Percentiles rank a stretch among this genome's conserved stretches.
These are phyloP conservation scores for Blepharisma undulans DNA, from an alignment of 169 alveolate species.

Conservation along the genomic window DNA sequence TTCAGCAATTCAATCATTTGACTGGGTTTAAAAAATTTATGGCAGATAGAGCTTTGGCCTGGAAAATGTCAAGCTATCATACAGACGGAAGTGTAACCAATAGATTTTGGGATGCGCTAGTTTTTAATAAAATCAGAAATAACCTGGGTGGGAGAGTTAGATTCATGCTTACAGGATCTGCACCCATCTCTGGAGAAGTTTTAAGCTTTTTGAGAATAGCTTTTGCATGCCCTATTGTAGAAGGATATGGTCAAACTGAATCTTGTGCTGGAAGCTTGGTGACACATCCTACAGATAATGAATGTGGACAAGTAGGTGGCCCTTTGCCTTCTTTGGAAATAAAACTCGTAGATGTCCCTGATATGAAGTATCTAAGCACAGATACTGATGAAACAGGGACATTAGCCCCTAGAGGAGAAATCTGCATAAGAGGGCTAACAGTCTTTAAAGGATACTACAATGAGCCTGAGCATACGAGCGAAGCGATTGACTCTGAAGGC, in stretches of 20 bases:
- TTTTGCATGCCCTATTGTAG: conserved; percentile 74
- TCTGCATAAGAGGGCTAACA: conserved; percentile 73
- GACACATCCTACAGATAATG: conserved; percentile 63
- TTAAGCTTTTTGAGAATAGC: conserved; percentile 69
- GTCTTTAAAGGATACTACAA: conserved; percentile 72
- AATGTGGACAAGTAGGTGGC: conserved; percentile 85
- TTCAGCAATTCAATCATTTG: conserved; percentile 20
- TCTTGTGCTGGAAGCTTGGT: conserved; percentile 76
- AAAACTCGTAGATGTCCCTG: conserved; percentile 59
- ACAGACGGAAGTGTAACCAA: neutral
- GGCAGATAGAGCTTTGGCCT: conserved; percentile 42
- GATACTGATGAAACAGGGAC: conserved; percentile 47
- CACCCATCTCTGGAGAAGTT: conserved; percentile 84
- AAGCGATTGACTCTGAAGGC: conserved; percentile 64
- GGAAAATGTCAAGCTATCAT: conserved; percentile 23
- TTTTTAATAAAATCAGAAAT: conserved; percentile 74
- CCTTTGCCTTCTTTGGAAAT: conserved; percentile 75
- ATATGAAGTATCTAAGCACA: conserved; percentile 68
- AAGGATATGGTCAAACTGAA: conserved; percentile 85
- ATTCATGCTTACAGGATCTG: conserved; percentile 84
- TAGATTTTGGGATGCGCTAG: conserved; percentile 68
- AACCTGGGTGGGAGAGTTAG: conserved; percentile 86
- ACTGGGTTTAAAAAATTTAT: conserved; percentile 43
- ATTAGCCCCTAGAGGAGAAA: conserved; percentile 82
- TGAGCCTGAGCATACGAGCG: conserved; percentile 57